Conservation (phyloP, 163 green algal genomes). For the Chlorella variabilis region DNA sequence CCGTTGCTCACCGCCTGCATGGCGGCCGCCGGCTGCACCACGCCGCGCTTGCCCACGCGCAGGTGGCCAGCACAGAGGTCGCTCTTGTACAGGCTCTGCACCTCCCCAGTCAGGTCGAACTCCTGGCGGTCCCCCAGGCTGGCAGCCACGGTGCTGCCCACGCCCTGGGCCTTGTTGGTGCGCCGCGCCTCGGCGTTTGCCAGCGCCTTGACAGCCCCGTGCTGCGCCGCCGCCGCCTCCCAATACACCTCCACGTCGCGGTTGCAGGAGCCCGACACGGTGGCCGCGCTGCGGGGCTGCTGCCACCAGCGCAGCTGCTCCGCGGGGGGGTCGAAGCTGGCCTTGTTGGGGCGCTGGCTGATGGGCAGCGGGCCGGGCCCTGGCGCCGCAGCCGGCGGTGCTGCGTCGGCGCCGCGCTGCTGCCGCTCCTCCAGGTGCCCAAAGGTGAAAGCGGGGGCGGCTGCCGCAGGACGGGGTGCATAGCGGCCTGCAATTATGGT, state of each 20-base stretch:
- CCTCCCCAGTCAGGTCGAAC: not conserved
- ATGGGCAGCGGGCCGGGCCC: not conserved
- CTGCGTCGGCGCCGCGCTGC: not conserved
- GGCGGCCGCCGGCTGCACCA: conserved; percentile 1
- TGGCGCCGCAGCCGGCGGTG: not conserved
- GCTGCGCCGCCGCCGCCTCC: not conserved
- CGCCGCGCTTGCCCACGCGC: conserved; percentile 31
- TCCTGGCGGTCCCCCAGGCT: conserved; percentile 15
- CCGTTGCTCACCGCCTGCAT: conserved; percentile 26
- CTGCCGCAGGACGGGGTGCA: not conserved
- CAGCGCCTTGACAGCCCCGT: not conserved
- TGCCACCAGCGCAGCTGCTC: conserved; percentile 32
- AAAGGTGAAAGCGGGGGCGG: not conserved
- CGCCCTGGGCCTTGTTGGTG: conserved; percentile 13
- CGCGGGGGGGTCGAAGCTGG: conserved; percentile 11
- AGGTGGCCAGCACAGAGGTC: conserved; percentile 25
- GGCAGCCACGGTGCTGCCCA: not conserved
- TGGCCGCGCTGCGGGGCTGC: conserved; percentile 25
- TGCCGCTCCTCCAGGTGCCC: not conserved
- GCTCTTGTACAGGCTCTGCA: not conserved
- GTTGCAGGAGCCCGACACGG: conserved; percentile 16
- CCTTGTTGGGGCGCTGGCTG: not conserved
- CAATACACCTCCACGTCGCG: conserved; percentile 30
- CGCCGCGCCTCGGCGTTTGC: not conserved
- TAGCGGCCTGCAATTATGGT: conserved; percentile 7